Percentiles rank a stretch among this genome's conserved stretches.
These are phyloP conservation scores for Clitoria ternatea DNA, from an alignment of 306 rosid species.

Conservation along the genomic window DNA sequence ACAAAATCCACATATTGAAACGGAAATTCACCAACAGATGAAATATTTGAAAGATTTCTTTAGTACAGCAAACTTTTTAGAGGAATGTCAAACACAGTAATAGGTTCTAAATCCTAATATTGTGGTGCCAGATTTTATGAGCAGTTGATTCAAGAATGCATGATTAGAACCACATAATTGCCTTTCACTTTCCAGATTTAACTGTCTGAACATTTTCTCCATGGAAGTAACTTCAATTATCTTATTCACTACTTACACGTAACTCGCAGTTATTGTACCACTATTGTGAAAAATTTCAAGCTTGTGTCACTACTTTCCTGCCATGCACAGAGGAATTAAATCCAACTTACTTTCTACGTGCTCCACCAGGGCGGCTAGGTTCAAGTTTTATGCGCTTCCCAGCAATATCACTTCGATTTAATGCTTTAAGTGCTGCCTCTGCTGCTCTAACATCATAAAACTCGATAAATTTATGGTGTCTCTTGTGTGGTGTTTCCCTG, in stretches of 20 bases:
- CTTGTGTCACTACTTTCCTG: background rate
- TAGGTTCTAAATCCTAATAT: background rate
- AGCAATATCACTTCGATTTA: slow-evolving; percentile 92
- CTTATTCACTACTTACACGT: background rate
- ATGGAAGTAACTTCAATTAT: background rate
- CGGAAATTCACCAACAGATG: background rate
- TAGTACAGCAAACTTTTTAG: background rate
- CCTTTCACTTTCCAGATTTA: background rate
- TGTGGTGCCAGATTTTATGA: background rate
- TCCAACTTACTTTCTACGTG: slow-evolving; percentile 78
- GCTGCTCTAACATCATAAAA: slow-evolving; percentile 91
- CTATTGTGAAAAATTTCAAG: background rate
- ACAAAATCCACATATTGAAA: background rate
- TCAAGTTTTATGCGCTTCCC: slow-evolving; percentile 95
- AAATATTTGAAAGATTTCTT: background rate
- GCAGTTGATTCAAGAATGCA: background rate
- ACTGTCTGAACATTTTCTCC: background rate
- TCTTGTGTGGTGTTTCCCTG: slow-evolving; percentile 94
- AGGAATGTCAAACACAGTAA: background rate
- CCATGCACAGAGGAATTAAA: background rate
- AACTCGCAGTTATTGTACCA: background rate
- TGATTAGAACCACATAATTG: background rate
- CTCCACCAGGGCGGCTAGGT: slow-evolving; percentile 99
- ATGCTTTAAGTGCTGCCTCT: slow-evolving; percentile 82
- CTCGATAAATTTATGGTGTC: slow-evolving; percentile 91